Base-by-base conservation (phyloP, 768 basidiomycete genomes). In the Amanita brunnescens region DNA sequence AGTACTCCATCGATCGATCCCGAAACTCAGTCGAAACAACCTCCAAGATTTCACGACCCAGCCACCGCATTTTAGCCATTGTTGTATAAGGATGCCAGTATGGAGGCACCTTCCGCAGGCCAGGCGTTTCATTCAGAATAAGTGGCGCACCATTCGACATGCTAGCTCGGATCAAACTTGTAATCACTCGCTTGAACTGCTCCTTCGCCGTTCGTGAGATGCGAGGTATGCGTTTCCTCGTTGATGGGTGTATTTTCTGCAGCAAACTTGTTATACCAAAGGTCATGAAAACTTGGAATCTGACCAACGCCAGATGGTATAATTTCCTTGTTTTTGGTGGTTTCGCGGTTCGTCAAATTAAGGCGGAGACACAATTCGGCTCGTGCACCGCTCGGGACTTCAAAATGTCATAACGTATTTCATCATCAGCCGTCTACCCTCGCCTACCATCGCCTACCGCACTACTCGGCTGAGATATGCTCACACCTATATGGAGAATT, bases 31-130 rank as follows among this genome's bases (percentile, higher is more conserved):
- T 94, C 0, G 88, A 91, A 13, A 97, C 85, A 34, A 96, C 84
- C 66, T 97, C 93, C 20, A 97, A 67, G 33, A 96, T 74, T 64
- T 92, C 87, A 42, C 93, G 74, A 30, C 87, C 84, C 33, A 91
- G 73, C 92, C 93, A 96, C 24, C 93, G 78, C 47, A 83, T 78
- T 65, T 97, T 97, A 18, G 91, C 91, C 81, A 86, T 93, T 0
- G 92, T 95, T 7, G 83, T 88, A 62, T 93, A 90, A 2, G 91
- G 87, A 64, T 90, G 87, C 90, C 91, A 96, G 63, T 95, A 95
- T 0, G 93, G 87, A 37, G 83, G 70, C 47, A 87, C 77, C 64
- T 91, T 91, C 63, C 87, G 85, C 53, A 96, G 71, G 9, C 82
- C 83, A 62, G 30, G 61, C 55, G 34, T 61, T 61, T 47, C 58